These are phyloP conservation scores for Kwoniella shivajii DNA, from an alignment of 1,284 basidiomycete genomes.

Conservation along the genomic window DNA sequence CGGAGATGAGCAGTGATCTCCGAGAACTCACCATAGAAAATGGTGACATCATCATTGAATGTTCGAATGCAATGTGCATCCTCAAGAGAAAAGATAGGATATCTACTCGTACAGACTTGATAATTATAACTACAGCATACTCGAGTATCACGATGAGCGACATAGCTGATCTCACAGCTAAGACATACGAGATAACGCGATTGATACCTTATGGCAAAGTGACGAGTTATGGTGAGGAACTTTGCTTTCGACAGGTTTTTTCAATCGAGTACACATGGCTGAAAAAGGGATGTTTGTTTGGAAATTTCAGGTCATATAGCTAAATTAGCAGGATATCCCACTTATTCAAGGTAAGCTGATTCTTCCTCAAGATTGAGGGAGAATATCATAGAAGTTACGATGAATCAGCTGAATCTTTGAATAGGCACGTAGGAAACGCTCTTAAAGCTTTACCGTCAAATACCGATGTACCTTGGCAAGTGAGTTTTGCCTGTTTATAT, in stretches of 20 bases:
- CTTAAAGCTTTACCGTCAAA: slow-evolving; percentile 39
- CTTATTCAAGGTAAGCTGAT: slow-evolving; percentile 60
- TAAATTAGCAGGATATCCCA: slow-evolving; percentile 78
- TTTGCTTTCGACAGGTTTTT: neutral
- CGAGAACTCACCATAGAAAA: too few species aligned
- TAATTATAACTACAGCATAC: too few species aligned
- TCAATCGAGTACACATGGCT: neutral
- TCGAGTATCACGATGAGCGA: slow-evolving; percentile 31
- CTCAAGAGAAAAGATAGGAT: too few species aligned
- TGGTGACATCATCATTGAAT: too few species aligned
- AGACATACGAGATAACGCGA: slow-evolving; percentile 47
- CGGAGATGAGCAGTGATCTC: too few species aligned
- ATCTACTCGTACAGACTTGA: too few species aligned
- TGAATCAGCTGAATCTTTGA: neutral
- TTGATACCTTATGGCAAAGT: slow-evolving; percentile 44
- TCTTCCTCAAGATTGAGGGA: too few species aligned
- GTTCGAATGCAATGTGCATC: too few species aligned
- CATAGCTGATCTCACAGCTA: slow-evolving; percentile 47
- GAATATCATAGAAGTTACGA: too few species aligned
- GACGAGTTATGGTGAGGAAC: slow-evolving; percentile 49
- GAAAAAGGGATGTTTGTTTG: neutral
- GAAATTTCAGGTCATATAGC: slow-evolving; percentile 69
- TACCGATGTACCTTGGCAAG: slow-evolving; percentile 58
- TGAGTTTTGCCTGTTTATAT: too few species aligned
- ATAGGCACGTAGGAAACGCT: slow-evolving; percentile 72